Conservation (phyloP, 1,284 basidiomycete species). For the Fomitiporia mediterranea region DNA sequence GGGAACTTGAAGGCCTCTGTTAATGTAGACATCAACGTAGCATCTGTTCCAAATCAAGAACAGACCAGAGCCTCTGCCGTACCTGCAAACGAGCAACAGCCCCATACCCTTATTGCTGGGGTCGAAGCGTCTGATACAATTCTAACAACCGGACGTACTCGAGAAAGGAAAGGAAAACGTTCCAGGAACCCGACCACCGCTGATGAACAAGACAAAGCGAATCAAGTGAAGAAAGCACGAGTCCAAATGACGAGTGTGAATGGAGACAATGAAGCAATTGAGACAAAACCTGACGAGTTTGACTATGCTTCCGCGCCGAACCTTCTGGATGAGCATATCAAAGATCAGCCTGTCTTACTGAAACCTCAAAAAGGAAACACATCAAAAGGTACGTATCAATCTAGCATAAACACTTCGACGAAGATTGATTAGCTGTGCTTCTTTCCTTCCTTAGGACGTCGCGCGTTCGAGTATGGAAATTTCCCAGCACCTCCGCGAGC, state of each 20-base stretch:
- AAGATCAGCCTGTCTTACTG: conserved; percentile 33
- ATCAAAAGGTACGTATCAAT: conserved; percentile 36
- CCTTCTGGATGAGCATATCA: conserved; percentile 59
- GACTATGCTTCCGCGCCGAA: conserved; percentile 75
- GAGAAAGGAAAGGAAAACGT: conserved; percentile 59
- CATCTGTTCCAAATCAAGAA: conserved; percentile 26
- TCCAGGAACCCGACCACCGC: conserved; percentile 26
- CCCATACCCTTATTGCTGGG: conserved; percentile 22
- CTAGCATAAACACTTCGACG: background rate
- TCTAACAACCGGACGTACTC: conserved; percentile 62
- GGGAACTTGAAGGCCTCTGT: no score
- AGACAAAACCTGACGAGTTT: conserved; percentile 46
- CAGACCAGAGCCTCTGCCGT: conserved; percentile 68
- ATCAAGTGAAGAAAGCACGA: conserved; percentile 24
- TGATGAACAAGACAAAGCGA: conserved; percentile 18
- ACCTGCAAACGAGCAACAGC: conserved; percentile 49
- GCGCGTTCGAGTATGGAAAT: conserved; percentile 44
- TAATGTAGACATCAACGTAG: no score
- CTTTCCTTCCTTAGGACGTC: conserved; percentile 27
- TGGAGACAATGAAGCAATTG: conserved; percentile 21
- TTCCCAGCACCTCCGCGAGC: conserved; percentile 68
- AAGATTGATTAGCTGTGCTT: background rate
- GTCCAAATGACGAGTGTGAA: conserved; percentile 21
- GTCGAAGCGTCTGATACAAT: conserved; percentile 47
- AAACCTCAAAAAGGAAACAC: conserved; percentile 43